Base-by-base conservation (phyloP, 768 basidiomycete species). In the Termitomyces heimii region DNA sequence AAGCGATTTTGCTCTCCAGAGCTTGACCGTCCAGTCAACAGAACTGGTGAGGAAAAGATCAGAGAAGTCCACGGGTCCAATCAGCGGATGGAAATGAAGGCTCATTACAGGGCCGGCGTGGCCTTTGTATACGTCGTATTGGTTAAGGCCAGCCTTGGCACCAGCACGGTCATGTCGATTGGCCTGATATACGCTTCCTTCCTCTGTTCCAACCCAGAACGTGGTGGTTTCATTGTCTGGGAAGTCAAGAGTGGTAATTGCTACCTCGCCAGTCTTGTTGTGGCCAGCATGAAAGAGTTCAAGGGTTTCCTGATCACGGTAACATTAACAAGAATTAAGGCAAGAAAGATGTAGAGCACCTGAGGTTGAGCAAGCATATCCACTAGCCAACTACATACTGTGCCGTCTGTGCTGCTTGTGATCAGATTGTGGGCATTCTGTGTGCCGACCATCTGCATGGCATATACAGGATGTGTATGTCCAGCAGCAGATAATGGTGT, bases 291-390 rank as follows among this genome's bases (percentile, higher is more conserved):
- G 92, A 4, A 89, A 73, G 3, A 99, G 80, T 67, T 95, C 91
- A 16, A 98, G 82, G 3, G 93, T 92, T 88, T 99, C 97, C 92
- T 98, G 60, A 3, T 35, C 43, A 32, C 31, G 37, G 26, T 9
- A 61, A 49, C 12, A 7, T 54, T 31, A 13, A 1, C 9, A 6
- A 16, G 10, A 18, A 34, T 24, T 22, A 53, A 50, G 12, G 5
- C 9, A 28, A 12, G 48, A 5, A 13, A 29, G 29, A 32, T 4
- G 13, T 39, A 5, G 53, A 68, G 3, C 65, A 94, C 94, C 81
- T 98, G 95, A 10, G 97, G 97, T 67, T 96, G 92, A 1, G 97
- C 94, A 43, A 99, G 84, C 95, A 98, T 98, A 73, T 99, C 97
- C 8, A 97, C 92, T 10, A 96, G 75, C 97, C 97, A 99, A 69